Evolutionary conservation across 176 grass and related monocot genomes (phyloP).

Genomic region (Raddia guianensis): DNA sequence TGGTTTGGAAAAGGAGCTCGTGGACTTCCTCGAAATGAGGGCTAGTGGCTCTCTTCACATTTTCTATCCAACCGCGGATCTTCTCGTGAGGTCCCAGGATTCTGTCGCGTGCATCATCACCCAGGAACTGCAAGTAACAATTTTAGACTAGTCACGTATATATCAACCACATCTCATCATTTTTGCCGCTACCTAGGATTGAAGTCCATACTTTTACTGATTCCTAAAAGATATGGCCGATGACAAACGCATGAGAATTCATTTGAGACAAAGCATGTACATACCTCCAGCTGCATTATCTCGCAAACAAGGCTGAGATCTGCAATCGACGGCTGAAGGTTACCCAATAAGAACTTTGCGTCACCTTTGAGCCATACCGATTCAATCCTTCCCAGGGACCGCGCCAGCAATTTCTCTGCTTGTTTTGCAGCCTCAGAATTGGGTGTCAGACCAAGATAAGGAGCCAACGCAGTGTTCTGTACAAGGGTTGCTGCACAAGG

Average conservation of each 20-base stretch:
- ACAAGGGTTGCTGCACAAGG: constrained; percentile 53
- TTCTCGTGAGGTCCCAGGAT: constrained; percentile 58
- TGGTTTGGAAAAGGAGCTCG: constrained; percentile 50
- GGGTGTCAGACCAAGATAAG: constrained; percentile 57
- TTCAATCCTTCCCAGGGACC: constrained; percentile 65
- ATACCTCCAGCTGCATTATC: constrained; percentile 92
- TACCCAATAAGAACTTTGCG: constrained; percentile 72
- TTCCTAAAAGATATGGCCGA: not conserved
- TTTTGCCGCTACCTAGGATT: not conserved
- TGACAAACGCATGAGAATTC: not conserved
- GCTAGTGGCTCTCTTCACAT: constrained; percentile 76
- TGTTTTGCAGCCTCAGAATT: constrained; percentile 62
- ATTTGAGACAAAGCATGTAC: not conserved
- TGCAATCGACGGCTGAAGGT: constrained; percentile 66
- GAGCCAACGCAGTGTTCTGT: constrained; percentile 54
- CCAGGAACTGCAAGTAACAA: constrained; percentile 51
- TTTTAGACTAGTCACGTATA: not conserved
- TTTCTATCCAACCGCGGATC: constrained; percentile 74
- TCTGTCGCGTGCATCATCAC: constrained; percentile 45
- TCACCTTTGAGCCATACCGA: constrained; percentile 72
- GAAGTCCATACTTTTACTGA: not conserved
- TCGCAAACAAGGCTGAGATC: constrained; percentile 95
- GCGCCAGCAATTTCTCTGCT: constrained; percentile 55
- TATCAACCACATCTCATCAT: not conserved
- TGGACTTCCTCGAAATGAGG: constrained; percentile 81